Base-by-base conservation (phyloP, 495 filamentous ascomycete species). In the Penicillium herquei region DNA sequence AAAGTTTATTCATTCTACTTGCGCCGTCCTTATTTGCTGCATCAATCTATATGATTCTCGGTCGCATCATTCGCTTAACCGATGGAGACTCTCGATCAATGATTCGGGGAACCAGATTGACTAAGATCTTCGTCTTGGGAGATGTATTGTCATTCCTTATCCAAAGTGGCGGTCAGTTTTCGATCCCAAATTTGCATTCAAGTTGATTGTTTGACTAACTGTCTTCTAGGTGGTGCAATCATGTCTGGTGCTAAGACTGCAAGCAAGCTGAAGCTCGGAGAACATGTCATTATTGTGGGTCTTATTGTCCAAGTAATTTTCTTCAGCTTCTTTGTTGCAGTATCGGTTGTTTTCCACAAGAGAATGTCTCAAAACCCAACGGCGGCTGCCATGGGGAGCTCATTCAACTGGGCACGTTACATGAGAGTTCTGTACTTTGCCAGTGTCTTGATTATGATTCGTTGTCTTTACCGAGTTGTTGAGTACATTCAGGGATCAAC, bases 391-490 rank as follows among this genome's bases (percentile, higher is more conserved):
- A 1, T 53, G 14, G 11, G 10, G 6, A 32, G 5, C 2, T 16
- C 31, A 3, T 14, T 48, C 6, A 54, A 66, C 7, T 89, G 85
- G 86, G 48, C 60, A 82, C 26, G 45, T 61, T 52, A 52, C 13
- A 11, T 65, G 47, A 47, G 14, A 85, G 66, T 76, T 39, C 71
- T 87, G 1, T 89, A 87, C 57, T 48, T 48, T 2, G 70, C 70
- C 5, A 81, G 74, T 46, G 61, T 56, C 1, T 65, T 87, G 31
- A 87, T 90, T 52, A 57, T 90, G 51, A 61, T 87, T 1, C 76
- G 87, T 12, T 82, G 73, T 14, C 49, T 87, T 6, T 87, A 85
- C 59, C 75, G 87, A n/a, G 66, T 85, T 13, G 58, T 85, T 6
- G 87, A 91, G 68, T 90, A 82, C 58, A 47, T 75, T 1, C 73